Evolutionary conservation across 2,329 filamentous ascomycete species (phyloP), one percentile per base, ranked within the genome.

Genomic region (Sporothrix schenckii): DNA sequence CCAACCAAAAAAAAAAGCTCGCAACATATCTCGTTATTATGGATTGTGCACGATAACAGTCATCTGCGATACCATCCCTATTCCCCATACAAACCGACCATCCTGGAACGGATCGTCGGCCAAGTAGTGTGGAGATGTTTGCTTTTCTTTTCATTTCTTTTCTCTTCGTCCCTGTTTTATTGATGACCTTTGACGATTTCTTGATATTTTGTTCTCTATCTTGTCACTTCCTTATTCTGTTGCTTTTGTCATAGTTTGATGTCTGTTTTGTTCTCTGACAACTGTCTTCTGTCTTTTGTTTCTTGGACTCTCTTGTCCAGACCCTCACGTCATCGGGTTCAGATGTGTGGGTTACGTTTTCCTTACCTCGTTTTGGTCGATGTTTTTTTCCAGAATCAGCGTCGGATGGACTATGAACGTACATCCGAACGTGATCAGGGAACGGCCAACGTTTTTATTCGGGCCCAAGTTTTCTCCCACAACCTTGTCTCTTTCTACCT

Each of bases 301-400:
- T 66, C 16, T 53, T 53, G 24, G 47, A 16, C 19, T 6, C 1
- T 34, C 44, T 49, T n/a, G 9, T 65, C 61, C 61, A 50, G 14
- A 34, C 41, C 44, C 30, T 24, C 63, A 66, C 24, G 19, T 41
- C 27, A 53, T n/a, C 34, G 34, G 34, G 34, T 52, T 52, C 14
- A 27, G 63, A 21, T 53, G 49, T 52, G 47, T 50, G 49, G 63
- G 63, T 53, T 66, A 66, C 63, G 63, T 66, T 66, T 39, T 53
- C 19, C 39, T 53, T 53, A 3, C 47, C 47, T n/a, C 19, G 1
- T 44, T 19, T 24, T 16, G 24, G 30, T 16, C 41, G 39, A 11
- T n/a, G 9, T 44, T 14, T 39, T 47, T 13, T 16, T 19, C 58
- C 7, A 21, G 19, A 30, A 16, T 21, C 13, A 27, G 34, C 27